Percentiles rank a stretch among this genome's conserved stretches.
Conservation (phyloP, 2,329 filamentous ascomycete genomes). For the Colletotrichum tropicale region DNA sequence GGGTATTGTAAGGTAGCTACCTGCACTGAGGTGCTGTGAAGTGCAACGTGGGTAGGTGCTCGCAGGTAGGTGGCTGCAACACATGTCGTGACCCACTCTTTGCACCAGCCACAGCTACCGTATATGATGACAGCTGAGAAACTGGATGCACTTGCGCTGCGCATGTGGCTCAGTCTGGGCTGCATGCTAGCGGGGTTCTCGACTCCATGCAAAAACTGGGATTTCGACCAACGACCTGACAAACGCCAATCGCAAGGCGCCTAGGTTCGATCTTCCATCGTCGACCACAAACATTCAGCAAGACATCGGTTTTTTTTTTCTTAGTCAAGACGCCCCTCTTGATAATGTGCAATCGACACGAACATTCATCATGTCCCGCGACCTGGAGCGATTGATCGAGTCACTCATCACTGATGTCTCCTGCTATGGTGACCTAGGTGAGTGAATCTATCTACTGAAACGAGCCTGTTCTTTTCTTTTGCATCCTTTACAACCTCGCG, state of each 20-base stretch:
- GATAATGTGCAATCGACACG: background rate
- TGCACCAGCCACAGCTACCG: background rate
- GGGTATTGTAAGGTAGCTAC: background rate
- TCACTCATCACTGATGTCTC: constrained; percentile 22
- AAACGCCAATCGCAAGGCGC: background rate
- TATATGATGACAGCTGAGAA: background rate
- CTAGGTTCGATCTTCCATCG: constrained; percentile 11
- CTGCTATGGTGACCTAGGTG: constrained; percentile 21
- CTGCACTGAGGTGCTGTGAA: background rate
- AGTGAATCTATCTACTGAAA: background rate
- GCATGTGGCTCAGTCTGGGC: background rate
- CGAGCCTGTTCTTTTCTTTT: background rate
- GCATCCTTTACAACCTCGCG: background rate
- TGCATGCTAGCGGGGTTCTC: background rate
- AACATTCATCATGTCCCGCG: constrained; percentile 11
- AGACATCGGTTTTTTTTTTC: background rate
- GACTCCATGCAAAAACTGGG: background rate
- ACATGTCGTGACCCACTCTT: background rate
- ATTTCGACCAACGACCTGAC: background rate
- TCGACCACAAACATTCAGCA: background rate
- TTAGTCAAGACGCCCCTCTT: background rate
- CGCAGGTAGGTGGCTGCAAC: background rate
- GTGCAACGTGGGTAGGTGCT: background rate
- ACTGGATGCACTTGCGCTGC: background rate
- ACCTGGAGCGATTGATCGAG: constrained; percentile 21